Evolutionary conservation across 2,329 filamentous ascomycete genomes (phyloP).

Genomic region (Xylariales sp.): DNA sequence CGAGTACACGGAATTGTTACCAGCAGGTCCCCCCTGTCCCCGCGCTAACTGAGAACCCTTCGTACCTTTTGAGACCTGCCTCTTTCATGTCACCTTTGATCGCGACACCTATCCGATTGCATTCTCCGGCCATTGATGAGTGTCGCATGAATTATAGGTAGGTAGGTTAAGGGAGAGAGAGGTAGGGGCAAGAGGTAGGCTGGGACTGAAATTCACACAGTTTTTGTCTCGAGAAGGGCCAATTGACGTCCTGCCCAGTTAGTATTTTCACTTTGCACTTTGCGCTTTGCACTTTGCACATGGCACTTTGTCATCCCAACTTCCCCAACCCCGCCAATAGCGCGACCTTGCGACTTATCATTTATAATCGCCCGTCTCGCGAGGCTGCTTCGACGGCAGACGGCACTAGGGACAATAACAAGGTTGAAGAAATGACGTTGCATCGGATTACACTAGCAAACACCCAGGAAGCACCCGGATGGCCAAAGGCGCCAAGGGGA

Average conservation of each 20-base stretch:
- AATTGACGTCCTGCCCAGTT: background rate
- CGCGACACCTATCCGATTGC: background rate
- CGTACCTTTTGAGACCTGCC: background rate
- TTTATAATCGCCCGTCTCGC: background rate
- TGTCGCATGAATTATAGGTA: background rate
- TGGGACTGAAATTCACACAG: background rate
- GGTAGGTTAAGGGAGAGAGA: too few relatives aligned
- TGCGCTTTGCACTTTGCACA: too few relatives aligned
- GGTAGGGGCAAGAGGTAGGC: too few relatives aligned
- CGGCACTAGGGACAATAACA: background rate
- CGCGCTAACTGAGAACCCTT: too few relatives aligned
- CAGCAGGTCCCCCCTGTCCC: too few relatives aligned
- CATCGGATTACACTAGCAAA: background rate
- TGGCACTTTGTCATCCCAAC: background rate
- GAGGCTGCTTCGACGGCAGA: slow-evolving; percentile 2
- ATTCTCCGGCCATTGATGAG: background rate
- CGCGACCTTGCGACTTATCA: background rate
- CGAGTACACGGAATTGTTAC: background rate
- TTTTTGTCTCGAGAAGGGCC: background rate
- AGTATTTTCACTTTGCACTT: too few relatives aligned
- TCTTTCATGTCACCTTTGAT: background rate
- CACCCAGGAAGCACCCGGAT: slow-evolving; percentile 19
- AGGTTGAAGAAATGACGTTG: slow-evolving; percentile 5
- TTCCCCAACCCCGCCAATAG: slow-evolving; percentile 3
- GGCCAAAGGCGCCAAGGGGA: slow-evolving; percentile 12